Base-by-base conservation (phyloP, 176 grass and related monocot species). In the Oryza australiensis region DNA sequence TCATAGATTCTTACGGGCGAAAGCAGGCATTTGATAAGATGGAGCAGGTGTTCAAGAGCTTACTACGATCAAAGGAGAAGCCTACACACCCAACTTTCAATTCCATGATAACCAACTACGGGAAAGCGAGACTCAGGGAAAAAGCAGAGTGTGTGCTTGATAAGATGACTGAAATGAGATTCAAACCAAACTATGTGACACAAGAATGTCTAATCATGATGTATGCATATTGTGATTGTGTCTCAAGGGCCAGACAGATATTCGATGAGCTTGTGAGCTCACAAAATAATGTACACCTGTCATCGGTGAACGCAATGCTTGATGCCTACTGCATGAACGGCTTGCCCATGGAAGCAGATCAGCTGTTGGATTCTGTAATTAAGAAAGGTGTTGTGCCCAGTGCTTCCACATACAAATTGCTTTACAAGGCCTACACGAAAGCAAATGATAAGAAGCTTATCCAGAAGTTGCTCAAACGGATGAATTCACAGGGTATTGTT, bases 101-200 rank as follows among this genome's bases (percentile, higher is more conserved):
- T 68, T 98, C 90, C 57, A 99, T 99, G 89, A 99, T 99, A 85
- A 99, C 87, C 66, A 94, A 99, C 68, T 99, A 92, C 34, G 96
- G 93, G 13, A 99, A 99, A 80, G 96, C 96, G 51, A 91, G 96
- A 64, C 85, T 89, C 38, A 92, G 77, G 85, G 93, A 92, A 57
- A 99, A 92, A 88, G 89, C 91, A 14, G 93, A 94, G 46, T 73
- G 49, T 86, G 85, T 91, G 29, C 67, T 90, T 81, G 51, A 85
- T 72, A 99, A 93, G 85, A 95, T 95, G 93, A 60, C 15, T 76
- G 89, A 91, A 85, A 75, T 95, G 78, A 93, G 96, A 55, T 92
- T 86, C 70, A 99, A 93, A 70, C 96, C 90, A 0, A 99, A 85
- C 84, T 82, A 88, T 72, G 87, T 99, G 62, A 99, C 96, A 13